Conservation (phyloP, 805 yeast species). For the Huiozyma naganishii region DNA sequence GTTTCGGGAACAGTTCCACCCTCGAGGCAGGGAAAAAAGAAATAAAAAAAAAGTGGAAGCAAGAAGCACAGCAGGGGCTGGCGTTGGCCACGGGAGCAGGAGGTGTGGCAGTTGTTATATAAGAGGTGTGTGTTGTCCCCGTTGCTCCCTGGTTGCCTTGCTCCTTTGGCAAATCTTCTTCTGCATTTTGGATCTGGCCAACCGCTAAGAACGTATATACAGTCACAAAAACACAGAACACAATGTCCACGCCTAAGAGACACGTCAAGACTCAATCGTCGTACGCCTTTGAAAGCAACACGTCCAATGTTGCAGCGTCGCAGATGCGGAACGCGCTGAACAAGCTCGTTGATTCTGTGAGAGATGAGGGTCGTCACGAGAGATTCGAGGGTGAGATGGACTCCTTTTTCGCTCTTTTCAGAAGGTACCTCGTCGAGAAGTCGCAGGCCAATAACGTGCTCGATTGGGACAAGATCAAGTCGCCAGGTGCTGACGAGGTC, state of each 20-base stretch:
- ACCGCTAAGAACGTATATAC: too few relatives aligned
- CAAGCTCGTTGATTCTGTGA: conserved; percentile 74
- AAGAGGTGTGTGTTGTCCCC: not conserved
- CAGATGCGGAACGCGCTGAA: conserved; percentile 96
- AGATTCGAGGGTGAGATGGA: conserved; percentile 79
- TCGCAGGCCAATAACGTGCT: conserved; percentile 58
- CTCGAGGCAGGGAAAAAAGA: too few relatives aligned
- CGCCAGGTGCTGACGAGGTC: conserved; percentile 84
- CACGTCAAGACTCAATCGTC: conserved; percentile 32
- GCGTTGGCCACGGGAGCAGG: not conserved
- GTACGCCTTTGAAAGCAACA: conserved; percentile 86
- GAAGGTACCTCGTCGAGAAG: conserved; percentile 84
- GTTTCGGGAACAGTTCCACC: too few relatives aligned
- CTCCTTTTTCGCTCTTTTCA: conserved; percentile 82
- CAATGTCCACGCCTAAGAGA: conserved; percentile 20
- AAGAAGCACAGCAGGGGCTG: not conserved
- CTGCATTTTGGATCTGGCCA: not conserved
- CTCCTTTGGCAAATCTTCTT: not conserved
- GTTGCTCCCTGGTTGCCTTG: not conserved
- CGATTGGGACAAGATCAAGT: conserved; percentile 92
- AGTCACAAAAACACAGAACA: not conserved
- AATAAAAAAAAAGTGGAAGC: not conserved
- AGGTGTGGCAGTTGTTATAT: not conserved
- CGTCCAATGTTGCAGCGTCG: conserved; percentile 90
- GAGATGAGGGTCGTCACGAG: conserved; percentile 36